A percentile compares a stretch with the other conserved stretches of the same genome.
These are phyloP conservation scores for Erysimum cheiranthoides DNA, from an alignment of 345 rosid species.

Conservation along the genomic window DNA sequence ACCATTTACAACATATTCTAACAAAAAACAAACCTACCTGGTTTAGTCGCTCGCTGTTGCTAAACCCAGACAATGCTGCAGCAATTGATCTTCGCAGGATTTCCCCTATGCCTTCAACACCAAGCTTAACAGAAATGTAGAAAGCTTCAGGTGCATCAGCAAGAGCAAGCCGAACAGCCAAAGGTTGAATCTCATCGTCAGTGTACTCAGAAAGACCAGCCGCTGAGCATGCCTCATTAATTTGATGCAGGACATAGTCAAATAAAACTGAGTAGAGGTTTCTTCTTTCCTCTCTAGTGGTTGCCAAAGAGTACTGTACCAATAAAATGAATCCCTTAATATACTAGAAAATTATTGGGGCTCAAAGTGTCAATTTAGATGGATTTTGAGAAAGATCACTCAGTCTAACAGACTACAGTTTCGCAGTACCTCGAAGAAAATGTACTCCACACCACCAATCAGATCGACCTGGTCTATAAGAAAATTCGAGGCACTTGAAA, in stretches of 20 bases:
- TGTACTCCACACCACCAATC: slow-evolving; percentile 94
- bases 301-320: slow-evolving; percentile 88
- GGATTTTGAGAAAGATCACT: slow-evolving; percentile 15
- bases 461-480: slow-evolving; percentile 86
- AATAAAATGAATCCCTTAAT: slow-evolving; percentile 30
- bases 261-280: slow-evolving; percentile 86
- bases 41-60: slow-evolving; percentile 83
- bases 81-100: slow-evolving; percentile 89
- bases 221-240: slow-evolving; percentile 75
- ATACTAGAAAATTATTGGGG: slow-evolving; percentile 13
- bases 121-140: slow-evolving; percentile 92
- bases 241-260: slow-evolving; percentile 85
- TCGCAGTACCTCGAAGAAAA: slow-evolving; percentile 79
- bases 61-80: slow-evolving; percentile 76
- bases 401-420: slow-evolving; percentile 14
- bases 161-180: slow-evolving; percentile 77
- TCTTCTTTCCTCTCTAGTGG: slow-evolving; percentile 88
- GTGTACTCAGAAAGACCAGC: slow-evolving; percentile 85
- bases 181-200: slow-evolving; percentile 86
- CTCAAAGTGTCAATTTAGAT: slow-evolving; percentile 16
- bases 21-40: slow-evolving; percentile 56
- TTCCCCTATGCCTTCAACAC: slow-evolving; percentile 94
- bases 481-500: slow-evolving; percentile 59
- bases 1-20: slow-evolving; percentile 17
- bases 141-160: slow-evolving; percentile 98